Percentiles rank a stretch among this genome's conserved stretches.
Conservation (phyloP, 2,329 filamentous ascomycete genomes). For the Trichoderma afroharzianum region DNA sequence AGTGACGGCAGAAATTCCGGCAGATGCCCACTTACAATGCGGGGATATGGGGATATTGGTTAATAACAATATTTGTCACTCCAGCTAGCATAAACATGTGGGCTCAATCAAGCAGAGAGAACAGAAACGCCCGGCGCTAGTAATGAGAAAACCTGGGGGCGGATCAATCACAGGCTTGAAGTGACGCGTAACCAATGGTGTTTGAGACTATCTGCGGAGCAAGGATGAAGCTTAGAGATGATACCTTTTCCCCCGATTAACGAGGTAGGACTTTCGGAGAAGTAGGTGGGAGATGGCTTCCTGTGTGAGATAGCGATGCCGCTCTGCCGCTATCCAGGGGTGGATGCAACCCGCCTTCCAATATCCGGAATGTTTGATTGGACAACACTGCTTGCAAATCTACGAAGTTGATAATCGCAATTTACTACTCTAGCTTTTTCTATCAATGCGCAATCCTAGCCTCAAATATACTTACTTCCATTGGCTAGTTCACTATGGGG, state of each 20-base stretch:
- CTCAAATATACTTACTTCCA: background rate
- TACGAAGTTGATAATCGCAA: background rate
- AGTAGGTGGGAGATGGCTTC: background rate
- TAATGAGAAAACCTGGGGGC: background rate
- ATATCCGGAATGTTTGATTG: background rate
- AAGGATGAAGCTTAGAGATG: background rate
- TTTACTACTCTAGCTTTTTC: background rate
- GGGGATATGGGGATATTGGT: background rate
- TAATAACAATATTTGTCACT: background rate
- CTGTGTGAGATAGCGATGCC: background rate
- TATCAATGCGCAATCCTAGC: background rate
- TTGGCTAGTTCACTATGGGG: background rate
- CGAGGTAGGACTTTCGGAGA: background rate
- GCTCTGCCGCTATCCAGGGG: background rate
- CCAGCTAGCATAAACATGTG: background rate
- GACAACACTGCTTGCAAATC: background rate
- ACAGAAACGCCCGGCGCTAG: background rate
- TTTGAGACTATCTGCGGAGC: background rate
- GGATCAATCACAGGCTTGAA: background rate
- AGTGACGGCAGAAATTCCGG: background rate
- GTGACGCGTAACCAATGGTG: background rate
- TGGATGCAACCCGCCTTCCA: background rate
- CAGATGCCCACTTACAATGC: background rate
- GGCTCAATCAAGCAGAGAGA: background rate
- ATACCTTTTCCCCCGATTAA: background rate